A percentile compares a stretch with the other conserved stretches of the same genome.
These are phyloP conservation scores for Lactifluus piperatus DNA, from an alignment of 768 basidiomycete species.

Conservation along the genomic window DNA sequence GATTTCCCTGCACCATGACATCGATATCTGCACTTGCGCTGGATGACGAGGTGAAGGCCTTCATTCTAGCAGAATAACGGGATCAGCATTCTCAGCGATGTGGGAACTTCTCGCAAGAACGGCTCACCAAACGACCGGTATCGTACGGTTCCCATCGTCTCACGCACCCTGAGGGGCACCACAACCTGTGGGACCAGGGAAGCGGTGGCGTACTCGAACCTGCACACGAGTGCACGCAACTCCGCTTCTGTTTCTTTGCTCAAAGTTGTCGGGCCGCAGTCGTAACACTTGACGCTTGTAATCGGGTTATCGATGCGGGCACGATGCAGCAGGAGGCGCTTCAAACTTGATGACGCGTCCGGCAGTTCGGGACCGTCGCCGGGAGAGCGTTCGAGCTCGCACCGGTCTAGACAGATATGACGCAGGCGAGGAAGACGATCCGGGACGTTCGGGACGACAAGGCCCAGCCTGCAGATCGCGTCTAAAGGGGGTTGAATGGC, in stretches of 20 bases:
- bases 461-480: background rate
- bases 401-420: background rate
- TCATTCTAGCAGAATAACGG: background rate
- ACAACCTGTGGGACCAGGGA: background rate
- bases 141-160: background rate
- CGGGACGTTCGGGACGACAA: slow-evolving; percentile 2
- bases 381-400: background rate
- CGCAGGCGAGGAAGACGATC: slow-evolving; percentile 1
- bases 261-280: slow-evolving; percentile 1
- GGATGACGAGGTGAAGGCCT: background rate
- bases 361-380: background rate
- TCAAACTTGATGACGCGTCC: background rate
- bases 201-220: background rate
- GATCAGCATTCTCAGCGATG: background rate
- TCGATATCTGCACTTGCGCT: background rate
- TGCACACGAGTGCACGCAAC: background rate
- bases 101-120: background rate
- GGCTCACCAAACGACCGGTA: background rate
- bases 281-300: background rate
- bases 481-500: background rate
- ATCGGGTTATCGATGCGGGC: background rate
- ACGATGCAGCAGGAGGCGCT: background rate
- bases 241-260: background rate
- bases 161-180: background rate
- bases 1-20: background rate